Evolutionary conservation across 768 basidiomycete genomes (phyloP).

Genomic region (Russula foetens): DNA sequence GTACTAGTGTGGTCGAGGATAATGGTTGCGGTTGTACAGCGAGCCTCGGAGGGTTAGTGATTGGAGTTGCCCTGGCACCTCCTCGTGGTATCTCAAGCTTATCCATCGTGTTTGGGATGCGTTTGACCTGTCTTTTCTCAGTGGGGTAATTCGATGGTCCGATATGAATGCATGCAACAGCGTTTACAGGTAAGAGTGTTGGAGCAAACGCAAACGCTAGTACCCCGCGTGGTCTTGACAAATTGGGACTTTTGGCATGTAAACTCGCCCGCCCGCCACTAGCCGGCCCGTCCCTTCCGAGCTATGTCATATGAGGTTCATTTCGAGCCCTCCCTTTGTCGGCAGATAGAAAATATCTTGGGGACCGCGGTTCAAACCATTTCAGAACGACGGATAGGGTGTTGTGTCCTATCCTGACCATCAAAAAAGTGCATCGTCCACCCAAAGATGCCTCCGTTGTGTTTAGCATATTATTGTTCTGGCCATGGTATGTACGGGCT

Average conservation of each 20-base stretch:
- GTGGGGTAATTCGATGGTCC: not conserved
- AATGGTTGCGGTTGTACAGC: not conserved
- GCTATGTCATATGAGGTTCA: no score
- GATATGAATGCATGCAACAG: not conserved
- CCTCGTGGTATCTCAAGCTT: not conserved
- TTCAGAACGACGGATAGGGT: no score
- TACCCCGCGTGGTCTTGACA: no score
- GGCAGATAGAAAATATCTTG: no score
- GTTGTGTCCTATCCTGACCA: not conserved
- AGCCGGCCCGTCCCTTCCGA: not conserved
- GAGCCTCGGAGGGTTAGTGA: not conserved
- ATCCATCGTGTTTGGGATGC: not conserved
- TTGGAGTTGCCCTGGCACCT: not conserved
- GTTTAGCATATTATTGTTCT: constrained; percentile 67
- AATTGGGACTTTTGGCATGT: no score
- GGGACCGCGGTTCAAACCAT: no score
- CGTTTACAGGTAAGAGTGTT: not conserved
- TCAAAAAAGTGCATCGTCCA: not conserved
- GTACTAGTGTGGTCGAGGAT: not conserved
- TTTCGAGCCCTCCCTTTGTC: no score
- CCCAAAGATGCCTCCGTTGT: constrained; percentile 14
- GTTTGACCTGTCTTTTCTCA: not conserved
- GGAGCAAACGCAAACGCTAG: no score
- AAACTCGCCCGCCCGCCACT: no score
- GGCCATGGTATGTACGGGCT: constrained; percentile 46